phyloP scores from a whole-genome alignment of 805 yeast species.

The Metschnikowia cerradonensis region DNA sequence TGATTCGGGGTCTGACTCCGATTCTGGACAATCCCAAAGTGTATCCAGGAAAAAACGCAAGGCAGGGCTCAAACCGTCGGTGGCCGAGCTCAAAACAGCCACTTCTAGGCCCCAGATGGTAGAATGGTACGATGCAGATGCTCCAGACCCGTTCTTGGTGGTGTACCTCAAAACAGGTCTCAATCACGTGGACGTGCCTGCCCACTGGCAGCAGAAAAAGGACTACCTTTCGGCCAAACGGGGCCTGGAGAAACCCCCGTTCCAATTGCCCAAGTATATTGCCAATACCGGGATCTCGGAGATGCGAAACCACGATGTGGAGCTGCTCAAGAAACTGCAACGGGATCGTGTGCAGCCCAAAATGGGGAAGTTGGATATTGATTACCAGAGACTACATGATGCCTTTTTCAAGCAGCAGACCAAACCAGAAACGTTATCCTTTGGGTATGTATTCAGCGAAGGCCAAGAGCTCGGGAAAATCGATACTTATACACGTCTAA shows the following conservation, averaged over 20 bases:
- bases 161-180: constrained; percentile 60
- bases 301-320: constrained; percentile 70
- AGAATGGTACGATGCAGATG: constrained; percentile 86
- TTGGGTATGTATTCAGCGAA: constrained; percentile 75
- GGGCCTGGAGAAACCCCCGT: constrained; percentile 66
- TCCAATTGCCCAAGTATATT: constrained; percentile 74
- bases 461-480: constrained; percentile 48
- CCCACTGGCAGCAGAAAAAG: constrained; percentile 77
- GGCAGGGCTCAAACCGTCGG: constrained; percentile 52
- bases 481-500: constrained; percentile 31
- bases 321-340: constrained; percentile 64
- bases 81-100: constrained; percentile 62
- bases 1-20: not conserved
- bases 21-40: not conserved
- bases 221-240: constrained; percentile 68
- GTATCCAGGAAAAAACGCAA: constrained; percentile 42
- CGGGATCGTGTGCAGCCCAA: constrained; percentile 87
- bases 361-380: constrained; percentile 80
- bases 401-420: constrained; percentile 83
- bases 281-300: constrained; percentile 80
- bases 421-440: constrained; percentile 61
- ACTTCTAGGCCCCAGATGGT: constrained; percentile 65
- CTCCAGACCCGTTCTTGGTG: constrained; percentile 68
- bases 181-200: constrained; percentile 73
- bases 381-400: constrained; percentile 73